Conservation (phyloP, 202 grass and related monocot genomes). For the Panicum hallii region DNA sequence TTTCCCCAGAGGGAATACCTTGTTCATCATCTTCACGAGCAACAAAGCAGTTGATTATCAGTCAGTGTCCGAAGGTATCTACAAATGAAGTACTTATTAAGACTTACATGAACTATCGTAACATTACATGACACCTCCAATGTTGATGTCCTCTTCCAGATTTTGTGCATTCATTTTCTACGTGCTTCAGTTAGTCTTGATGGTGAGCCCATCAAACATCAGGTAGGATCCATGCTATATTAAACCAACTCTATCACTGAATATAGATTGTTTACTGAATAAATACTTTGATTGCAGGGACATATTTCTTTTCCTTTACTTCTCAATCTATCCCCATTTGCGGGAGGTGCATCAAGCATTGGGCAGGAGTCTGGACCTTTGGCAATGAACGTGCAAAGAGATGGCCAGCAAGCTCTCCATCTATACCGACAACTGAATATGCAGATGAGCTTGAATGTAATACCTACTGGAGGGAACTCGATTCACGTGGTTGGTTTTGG, state of each 20-base stretch:
- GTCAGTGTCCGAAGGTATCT: slow-evolving; percentile 80
- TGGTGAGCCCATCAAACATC: slow-evolving; percentile 74
- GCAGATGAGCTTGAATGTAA: slow-evolving; percentile 55
- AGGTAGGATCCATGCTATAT: slow-evolving; percentile 49
- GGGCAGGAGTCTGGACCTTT: slow-evolving; percentile 43
- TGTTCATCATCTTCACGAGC: slow-evolving; percentile 68
- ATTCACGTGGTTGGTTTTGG: slow-evolving; percentile 29
- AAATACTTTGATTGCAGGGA: slow-evolving; percentile 56
- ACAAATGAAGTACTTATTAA: background rate
- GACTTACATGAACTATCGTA: slow-evolving; percentile 21
- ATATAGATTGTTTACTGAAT: slow-evolving; percentile 32
- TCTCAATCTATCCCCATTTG: slow-evolving; percentile 78
- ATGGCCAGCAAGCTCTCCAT: slow-evolving; percentile 44
- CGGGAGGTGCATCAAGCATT: slow-evolving; percentile 44
- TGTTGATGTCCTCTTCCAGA: slow-evolving; percentile 56
- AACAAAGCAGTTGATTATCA: slow-evolving; percentile 83
- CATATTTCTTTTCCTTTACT: slow-evolving; percentile 88
- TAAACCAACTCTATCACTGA: slow-evolving; percentile 9
- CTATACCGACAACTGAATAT: slow-evolving; percentile 51
- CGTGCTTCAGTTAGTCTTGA: slow-evolving; percentile 69
- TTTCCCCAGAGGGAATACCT: slow-evolving; percentile 62
- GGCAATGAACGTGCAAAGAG: slow-evolving; percentile 34
- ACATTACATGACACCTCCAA: slow-evolving; percentile 21
- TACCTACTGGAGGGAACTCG: slow-evolving; percentile 41
- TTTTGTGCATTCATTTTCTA: slow-evolving; percentile 90